Evolutionary conservation across 2,329 filamentous ascomycete genomes (phyloP).

Genomic region (Arachnomyces sp.): DNA sequence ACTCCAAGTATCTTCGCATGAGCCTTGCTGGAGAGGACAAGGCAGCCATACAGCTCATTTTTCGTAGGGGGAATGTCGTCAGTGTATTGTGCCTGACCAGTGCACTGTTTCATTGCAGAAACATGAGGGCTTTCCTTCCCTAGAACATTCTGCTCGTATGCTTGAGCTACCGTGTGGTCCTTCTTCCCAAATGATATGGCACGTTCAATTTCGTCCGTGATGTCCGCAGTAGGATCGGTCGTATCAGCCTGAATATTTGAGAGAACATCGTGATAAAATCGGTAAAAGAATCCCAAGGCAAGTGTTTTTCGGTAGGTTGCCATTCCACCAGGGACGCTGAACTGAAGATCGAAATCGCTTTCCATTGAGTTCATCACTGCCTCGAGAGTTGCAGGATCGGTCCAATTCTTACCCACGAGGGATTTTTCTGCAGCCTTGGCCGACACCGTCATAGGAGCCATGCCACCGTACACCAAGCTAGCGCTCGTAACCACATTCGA

Average conservation of each 20-base stretch:
- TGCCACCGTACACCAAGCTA: conserved; percentile 84
- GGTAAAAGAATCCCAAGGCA: conserved; percentile 90
- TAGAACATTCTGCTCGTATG: conserved; percentile 73
- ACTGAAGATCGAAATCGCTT: conserved; percentile 77
- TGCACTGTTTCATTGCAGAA: conserved; percentile 85
- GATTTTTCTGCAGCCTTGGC: conserved; percentile 70
- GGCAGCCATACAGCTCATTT: conserved; percentile 81
- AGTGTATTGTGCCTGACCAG: conserved; percentile 90
- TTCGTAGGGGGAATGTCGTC: conserved; percentile 83
- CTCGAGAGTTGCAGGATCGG: conserved; percentile 74
- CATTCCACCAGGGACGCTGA: conserved; percentile 94
- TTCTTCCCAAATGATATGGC: conserved; percentile 72
- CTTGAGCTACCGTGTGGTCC: conserved; percentile 63
- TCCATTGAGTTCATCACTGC: conserved; percentile 85
- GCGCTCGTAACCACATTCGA: conserved; percentile 62
- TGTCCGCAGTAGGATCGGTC: conserved; percentile 59
- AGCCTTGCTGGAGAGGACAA: conserved; percentile 80
- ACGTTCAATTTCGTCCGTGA: conserved; percentile 74
- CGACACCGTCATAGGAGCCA: conserved; percentile 85
- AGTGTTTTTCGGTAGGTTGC: conserved; percentile 88
- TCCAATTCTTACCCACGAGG: conserved; percentile 68
- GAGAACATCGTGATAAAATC: conserved; percentile 87
- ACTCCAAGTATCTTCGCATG: conserved; percentile 77
- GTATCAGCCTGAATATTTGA: conserved; percentile 44
- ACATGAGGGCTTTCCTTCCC: conserved; percentile 83